Conservation (phyloP, 441 rosid genomes). For the Bocquillonia castaneifolia region DNA sequence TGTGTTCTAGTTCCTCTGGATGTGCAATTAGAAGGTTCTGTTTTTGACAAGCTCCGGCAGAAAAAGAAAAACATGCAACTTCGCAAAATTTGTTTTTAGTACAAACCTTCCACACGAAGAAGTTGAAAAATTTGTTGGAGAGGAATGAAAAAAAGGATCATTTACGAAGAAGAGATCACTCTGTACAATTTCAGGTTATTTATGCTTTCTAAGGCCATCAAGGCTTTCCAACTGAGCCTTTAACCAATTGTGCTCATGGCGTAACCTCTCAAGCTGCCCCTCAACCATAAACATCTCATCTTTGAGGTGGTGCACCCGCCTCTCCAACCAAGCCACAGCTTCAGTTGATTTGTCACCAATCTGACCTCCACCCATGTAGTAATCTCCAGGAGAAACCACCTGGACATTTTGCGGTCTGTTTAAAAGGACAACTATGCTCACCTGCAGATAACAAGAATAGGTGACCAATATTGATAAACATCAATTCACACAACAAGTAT, state of each 20-base stretch:
- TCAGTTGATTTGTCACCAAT: constrained; percentile 34
- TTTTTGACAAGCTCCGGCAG: no score
- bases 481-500: no score
- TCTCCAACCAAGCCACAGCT: constrained; percentile 64
- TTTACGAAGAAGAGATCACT: background rate
- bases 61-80: no score
- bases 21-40: no score
- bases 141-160: background rate
- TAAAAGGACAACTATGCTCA: constrained; percentile 68
- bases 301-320: constrained; percentile 64
- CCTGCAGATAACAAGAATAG: constrained; percentile 41
- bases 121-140: background rate
- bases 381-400: constrained; percentile 34
- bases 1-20: no score
- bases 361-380: constrained; percentile 29
- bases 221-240: constrained; percentile 55
- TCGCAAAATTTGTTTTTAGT: no score
- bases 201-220: constrained; percentile 30
- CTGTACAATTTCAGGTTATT: constrained; percentile 18
- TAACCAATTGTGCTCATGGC: constrained; percentile 51
- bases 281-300: constrained; percentile 77
- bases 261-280: constrained; percentile 69
- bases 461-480: no score
- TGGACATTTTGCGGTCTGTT: constrained; percentile 58
- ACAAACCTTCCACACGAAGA: no score